phyloP scores from a whole-genome alignment of 805 yeast genomes.

The Schwanniomyces yamadae region DNA sequence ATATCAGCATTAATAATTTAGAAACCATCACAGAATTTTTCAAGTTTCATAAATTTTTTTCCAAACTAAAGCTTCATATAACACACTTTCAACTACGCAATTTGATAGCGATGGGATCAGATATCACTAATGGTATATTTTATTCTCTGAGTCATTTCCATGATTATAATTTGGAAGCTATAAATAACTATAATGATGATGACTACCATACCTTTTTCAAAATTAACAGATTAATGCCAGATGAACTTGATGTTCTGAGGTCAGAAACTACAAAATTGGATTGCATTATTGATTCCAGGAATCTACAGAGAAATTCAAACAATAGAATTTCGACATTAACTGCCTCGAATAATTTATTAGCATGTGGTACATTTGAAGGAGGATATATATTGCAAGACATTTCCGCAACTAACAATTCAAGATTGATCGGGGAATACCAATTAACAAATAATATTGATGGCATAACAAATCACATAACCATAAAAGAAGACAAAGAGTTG shows the following conservation, averaged over 20 bases:
- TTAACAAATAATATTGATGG: constrained; percentile 47
- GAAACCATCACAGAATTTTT: constrained; percentile 34
- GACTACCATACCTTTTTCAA: constrained; percentile 34
- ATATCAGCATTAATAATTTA: constrained; percentile 15
- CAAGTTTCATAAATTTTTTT: constrained; percentile 38
- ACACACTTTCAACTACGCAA: constrained; percentile 60
- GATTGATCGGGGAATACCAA: constrained; percentile 30
- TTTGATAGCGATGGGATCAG: constrained; percentile 41
- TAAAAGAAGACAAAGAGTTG: constrained; percentile 32
- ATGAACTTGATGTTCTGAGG: constrained; percentile 12
- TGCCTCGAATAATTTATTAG: constrained; percentile 40
- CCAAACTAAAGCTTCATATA: constrained; percentile 46
- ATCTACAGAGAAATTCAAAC: constrained; percentile 24
- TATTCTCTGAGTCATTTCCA: constrained; percentile 38
- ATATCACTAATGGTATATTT: constrained; percentile 34
- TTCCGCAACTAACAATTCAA: constrained; percentile 17
- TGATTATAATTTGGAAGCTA: constrained; percentile 27
- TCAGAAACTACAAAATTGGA: constrained; percentile 31
- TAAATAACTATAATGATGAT: constrained; percentile 22
- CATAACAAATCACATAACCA: constrained; percentile 49
- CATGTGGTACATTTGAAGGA: constrained; percentile 57
- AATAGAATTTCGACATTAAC: constrained; percentile 50
- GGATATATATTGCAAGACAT: constrained; percentile 43
- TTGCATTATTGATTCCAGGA: constrained; percentile 38
- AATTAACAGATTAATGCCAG: constrained; percentile 34